Evolutionary conservation across 2,329 filamentous ascomycete species (phyloP).

Genomic region (Cordyceps javanica): DNA sequence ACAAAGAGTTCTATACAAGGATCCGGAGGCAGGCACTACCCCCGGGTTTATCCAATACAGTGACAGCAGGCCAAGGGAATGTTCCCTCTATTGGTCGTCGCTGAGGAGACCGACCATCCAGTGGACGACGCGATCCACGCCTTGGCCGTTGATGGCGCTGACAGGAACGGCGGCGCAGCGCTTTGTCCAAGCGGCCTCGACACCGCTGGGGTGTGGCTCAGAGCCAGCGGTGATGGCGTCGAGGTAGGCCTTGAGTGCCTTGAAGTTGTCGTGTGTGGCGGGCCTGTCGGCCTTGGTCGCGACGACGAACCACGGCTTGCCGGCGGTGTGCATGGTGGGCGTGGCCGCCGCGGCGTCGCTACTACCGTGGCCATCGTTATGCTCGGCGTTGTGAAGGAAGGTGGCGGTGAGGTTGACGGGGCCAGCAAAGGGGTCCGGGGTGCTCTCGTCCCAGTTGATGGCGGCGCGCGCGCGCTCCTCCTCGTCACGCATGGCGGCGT

Average conservation of each 20-base stretch:
- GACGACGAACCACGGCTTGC: conserved; percentile 94
- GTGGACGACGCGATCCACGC: conserved; percentile 68
- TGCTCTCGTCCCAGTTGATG: conserved; percentile 50
- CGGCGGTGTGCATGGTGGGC: conserved; percentile 66
- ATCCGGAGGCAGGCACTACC: not conserved
- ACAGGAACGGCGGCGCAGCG: conserved; percentile 72
- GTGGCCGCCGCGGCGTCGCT: too few relatives aligned
- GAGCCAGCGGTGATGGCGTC: conserved; percentile 55
- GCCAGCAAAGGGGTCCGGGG: conserved; percentile 27
- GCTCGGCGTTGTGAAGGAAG: not conserved
- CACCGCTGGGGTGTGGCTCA: conserved; percentile 66
- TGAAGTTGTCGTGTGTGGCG: conserved; percentile 72
- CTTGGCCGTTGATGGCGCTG: conserved; percentile 82
- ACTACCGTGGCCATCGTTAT: too few relatives aligned
- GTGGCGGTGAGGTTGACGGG: not conserved
- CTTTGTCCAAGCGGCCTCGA: conserved; percentile 50
- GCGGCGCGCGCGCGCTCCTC: conserved; percentile 56
- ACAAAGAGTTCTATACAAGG: not conserved
- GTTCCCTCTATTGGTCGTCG: conserved; percentile 24
- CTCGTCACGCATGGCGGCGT: conserved; percentile 72
- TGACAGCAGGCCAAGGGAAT: not conserved
- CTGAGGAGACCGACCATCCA: conserved; percentile 65
- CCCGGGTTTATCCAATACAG: not conserved
- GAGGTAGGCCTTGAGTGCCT: conserved; percentile 63
- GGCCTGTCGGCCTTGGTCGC: conserved; percentile 87